Evolutionary conservation across 768 basidiomycete genomes (phyloP).

Genomic region (Tephrocybe sp.): DNA sequence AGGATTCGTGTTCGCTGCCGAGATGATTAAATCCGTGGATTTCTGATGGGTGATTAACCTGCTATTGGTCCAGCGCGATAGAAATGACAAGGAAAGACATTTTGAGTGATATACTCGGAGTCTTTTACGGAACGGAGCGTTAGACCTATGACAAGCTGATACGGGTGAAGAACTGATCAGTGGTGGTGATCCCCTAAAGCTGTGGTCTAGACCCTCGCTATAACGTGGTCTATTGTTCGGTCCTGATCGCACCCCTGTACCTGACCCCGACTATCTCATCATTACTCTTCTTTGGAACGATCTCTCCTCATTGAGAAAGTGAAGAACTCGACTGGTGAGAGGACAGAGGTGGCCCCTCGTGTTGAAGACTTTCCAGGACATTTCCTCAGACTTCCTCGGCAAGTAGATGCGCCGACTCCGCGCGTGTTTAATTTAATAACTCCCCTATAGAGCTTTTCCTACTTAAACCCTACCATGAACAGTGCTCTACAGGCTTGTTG

Average conservation of each 20-base stretch:
- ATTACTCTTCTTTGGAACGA: slow-evolving; percentile 8
- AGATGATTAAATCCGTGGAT: neutral
- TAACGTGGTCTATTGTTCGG: slow-evolving; percentile 9
- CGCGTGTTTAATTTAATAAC: slow-evolving; percentile 11
- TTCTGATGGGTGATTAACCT: neutral
- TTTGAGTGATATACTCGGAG: neutral
- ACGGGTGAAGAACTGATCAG: neutral
- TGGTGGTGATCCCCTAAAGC: neutral
- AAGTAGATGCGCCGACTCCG: slow-evolving; percentile 16
- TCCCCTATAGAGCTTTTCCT: slow-evolving; percentile 17
- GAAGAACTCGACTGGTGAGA: slow-evolving; percentile 6
- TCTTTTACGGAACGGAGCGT: neutral
- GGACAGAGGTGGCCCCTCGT: too few species aligned
- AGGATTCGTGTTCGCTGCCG: neutral
- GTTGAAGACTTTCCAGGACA: slow-evolving; percentile 5
- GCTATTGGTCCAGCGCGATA: neutral
- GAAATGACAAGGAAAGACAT: neutral
- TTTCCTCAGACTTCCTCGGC: slow-evolving; percentile 15
- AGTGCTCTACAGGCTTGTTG: slow-evolving; percentile 5
- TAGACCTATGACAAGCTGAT: slow-evolving; percentile 1
- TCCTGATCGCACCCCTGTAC: slow-evolving; percentile 16
- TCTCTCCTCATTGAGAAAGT: slow-evolving; percentile 10
- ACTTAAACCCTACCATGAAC: slow-evolving; percentile 20
- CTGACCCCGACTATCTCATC: slow-evolving; percentile 11
- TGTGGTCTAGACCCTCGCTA: slow-evolving; percentile 8